Conservation (phyloP, 345 rosid species). For the Brassica juncea region DNA sequence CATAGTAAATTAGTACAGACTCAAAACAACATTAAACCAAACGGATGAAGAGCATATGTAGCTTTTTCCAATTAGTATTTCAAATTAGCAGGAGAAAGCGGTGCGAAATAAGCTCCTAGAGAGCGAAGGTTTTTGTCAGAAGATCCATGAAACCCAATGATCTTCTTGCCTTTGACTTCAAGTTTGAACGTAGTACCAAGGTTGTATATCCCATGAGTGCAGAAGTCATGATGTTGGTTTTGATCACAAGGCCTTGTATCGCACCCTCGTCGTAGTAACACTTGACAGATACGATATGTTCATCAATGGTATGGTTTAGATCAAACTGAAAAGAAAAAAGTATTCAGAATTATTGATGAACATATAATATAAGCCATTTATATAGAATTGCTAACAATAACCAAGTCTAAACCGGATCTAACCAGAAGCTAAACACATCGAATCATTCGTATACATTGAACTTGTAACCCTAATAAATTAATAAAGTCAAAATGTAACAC, state of each 20-base stretch:
- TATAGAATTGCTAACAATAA: background rate
- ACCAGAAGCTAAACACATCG: background rate
- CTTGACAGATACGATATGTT: background rate
- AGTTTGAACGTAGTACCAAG: background rate
- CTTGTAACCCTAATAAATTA: background rate
- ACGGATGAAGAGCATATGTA: background rate
- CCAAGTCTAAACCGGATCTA: background rate
- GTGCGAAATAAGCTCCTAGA: background rate
- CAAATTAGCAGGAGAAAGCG: background rate
- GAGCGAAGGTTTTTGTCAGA: background rate
- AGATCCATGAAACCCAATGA: background rate
- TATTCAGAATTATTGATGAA: background rate
- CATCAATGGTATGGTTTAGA: background rate
- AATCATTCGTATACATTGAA: background rate
- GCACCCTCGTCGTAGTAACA: background rate
- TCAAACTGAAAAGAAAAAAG: background rate
- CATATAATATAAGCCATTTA: background rate
- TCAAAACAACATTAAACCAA: background rate
- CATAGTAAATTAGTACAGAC: background rate
- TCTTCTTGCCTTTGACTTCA: background rate
- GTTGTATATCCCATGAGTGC: background rate
- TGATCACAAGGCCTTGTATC: background rate
- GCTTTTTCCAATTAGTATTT: background rate
- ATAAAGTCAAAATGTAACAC: no score
- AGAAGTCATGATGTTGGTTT: background rate